These are phyloP conservation scores for Coffea eugenioides DNA, from an alignment of 257 asterid species.

Conservation along the genomic window DNA sequence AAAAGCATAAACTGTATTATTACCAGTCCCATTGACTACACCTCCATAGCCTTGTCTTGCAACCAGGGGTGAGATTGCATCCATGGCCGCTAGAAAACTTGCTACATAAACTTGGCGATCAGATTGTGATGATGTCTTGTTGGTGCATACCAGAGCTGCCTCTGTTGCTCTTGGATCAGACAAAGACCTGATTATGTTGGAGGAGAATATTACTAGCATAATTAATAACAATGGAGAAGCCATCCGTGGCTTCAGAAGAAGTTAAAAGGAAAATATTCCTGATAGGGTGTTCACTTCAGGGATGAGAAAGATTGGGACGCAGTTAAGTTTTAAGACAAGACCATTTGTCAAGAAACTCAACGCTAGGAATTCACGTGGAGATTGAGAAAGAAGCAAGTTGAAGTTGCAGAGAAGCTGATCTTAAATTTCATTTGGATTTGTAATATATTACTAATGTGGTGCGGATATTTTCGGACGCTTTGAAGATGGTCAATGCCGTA, in stretches of 20 bases:
- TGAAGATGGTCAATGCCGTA: neutral
- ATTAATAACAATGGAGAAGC: neutral
- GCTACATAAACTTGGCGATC: slow-evolving; percentile 42
- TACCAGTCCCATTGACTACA: slow-evolving; percentile 46
- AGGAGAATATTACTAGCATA: slow-evolving; percentile 13
- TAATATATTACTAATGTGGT: too few species aligned
- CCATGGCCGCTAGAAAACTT: slow-evolving; percentile 54
- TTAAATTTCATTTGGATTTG: too few species aligned
- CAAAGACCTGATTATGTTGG: slow-evolving; percentile 15
- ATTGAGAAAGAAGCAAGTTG: too few species aligned
- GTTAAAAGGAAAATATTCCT: neutral
- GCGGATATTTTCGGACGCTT: neutral
- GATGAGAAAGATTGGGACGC: neutral
- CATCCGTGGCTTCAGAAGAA: slow-evolving; percentile 17
- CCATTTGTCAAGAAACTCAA: neutral
- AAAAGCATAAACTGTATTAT: slow-evolving; percentile 49
- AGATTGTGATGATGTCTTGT: slow-evolving; percentile 37
- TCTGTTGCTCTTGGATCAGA: slow-evolving; percentile 57
- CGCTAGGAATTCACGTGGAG: neutral
- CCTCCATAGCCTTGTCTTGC: slow-evolving; percentile 36
- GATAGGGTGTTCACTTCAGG: neutral
- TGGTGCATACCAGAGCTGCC: slow-evolving; percentile 52
- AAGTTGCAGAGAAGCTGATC: neutral
- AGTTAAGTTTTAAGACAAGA: neutral
- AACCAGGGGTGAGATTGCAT: slow-evolving; percentile 35